Conservation (phyloP, 2,329 filamentous ascomycete species). For the Penicillium sp. region DNA sequence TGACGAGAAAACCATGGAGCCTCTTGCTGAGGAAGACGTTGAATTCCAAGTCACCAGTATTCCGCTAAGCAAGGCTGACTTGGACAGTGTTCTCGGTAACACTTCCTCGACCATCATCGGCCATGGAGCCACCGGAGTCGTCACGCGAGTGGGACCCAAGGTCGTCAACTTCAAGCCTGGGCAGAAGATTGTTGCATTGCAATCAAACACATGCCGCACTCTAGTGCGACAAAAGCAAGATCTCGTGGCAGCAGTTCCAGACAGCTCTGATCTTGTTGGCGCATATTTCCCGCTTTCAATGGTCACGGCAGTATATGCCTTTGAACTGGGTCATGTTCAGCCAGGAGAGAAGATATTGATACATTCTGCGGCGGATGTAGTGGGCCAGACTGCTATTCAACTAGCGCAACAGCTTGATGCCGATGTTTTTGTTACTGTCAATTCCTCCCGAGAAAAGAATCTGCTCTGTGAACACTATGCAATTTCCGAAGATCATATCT, state of each 20-base stretch:
- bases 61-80: conserved; percentile 26
- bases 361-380: conserved; percentile 18
- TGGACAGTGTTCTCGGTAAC: conserved; percentile 20
- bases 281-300: background rate
- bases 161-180: conserved; percentile 9
- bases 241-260: background rate
- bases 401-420: conserved; percentile 20
- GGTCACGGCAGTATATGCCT: background rate
- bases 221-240: background rate
- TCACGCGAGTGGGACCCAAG: conserved; percentile 16
- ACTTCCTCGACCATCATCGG: conserved; percentile 18
- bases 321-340: background rate
- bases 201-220: background rate
- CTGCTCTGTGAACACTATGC: conserved; percentile 13
- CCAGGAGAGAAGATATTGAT: conserved; percentile 20
- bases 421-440: conserved; percentile 16
- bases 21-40: conserved; percentile 18
- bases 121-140: conserved; percentile 22
- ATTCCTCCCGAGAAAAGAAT: conserved; percentile 12
- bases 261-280: background rate
- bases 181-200: conserved; percentile 7
- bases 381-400: conserved; percentile 20
- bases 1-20: conserved; percentile 11
- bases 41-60: conserved; percentile 24
- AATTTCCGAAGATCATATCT: conserved; percentile 12